These are phyloP conservation scores for Beauveria brongniartii DNA, from an alignment of 2,329 filamentous ascomycete genomes.

Conservation along the genomic window DNA sequence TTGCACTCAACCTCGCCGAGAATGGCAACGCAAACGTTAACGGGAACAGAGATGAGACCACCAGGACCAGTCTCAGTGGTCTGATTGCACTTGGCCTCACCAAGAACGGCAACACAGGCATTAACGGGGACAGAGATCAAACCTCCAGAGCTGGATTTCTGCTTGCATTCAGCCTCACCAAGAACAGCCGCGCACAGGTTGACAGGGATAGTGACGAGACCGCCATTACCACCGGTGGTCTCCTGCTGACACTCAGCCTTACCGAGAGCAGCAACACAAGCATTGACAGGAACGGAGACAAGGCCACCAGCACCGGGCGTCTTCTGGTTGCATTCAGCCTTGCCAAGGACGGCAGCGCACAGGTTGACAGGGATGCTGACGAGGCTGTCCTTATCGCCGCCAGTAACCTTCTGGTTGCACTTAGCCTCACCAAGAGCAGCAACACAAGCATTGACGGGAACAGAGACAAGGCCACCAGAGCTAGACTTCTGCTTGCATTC, in stretches of 20 bases:
- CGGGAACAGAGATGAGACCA: not conserved
- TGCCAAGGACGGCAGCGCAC: not conserved
- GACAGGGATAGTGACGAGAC: not conserved
- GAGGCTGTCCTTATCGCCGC: not conserved
- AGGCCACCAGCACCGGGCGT: not conserved
- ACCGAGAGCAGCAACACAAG: not conserved
- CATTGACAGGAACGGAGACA: not conserved
- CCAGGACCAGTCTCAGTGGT: not conserved
- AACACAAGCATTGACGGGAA: not conserved
- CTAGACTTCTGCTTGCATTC: constrained; percentile 2
- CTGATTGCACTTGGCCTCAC: not conserved
- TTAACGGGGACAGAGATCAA: not conserved
- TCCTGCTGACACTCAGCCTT: constrained; percentile 1
- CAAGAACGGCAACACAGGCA: not conserved
- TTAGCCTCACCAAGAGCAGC: not conserved
- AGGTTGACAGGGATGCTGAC: constrained; percentile 2
- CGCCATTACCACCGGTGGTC: not conserved
- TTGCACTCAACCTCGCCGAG: not conserved
- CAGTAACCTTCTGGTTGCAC: not conserved
- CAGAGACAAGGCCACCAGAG: not conserved
- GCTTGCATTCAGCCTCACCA: constrained; percentile 3
- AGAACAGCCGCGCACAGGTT: not conserved
- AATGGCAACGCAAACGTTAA: not conserved
- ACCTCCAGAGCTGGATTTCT: not conserved
- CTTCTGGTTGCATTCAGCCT: constrained; percentile 5